These are phyloP conservation scores for Herpetomonas samuelpessoai DNA, from an alignment of 208 protist genomes.

Conservation along the genomic window DNA sequence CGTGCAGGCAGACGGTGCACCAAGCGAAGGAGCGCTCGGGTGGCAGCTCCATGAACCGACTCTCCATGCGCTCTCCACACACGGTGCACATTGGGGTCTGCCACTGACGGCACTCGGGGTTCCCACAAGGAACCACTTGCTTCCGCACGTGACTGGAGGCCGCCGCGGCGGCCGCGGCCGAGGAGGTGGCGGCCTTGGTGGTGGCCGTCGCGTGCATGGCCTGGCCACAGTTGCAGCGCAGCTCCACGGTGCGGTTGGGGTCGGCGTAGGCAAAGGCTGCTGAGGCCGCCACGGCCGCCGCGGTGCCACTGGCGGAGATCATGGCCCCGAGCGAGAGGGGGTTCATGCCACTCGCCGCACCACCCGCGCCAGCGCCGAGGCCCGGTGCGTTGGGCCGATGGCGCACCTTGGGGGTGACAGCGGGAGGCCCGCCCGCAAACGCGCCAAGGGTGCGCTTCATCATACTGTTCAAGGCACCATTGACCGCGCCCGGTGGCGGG, in stretches of 20 bases:
- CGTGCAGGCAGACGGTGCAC: constrained; percentile 88
- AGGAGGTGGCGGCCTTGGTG: constrained; percentile 16
- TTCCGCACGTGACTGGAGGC: constrained; percentile 9
- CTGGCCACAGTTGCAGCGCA: constrained; percentile 77
- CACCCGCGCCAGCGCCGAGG: background rate
- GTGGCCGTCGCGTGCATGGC: constrained; percentile 48
- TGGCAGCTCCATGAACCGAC: constrained; percentile 31
- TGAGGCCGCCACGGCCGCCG: background rate
- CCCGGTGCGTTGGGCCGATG: background rate
- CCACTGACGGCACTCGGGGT: constrained; percentile 52
- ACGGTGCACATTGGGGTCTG: constrained; percentile 79
- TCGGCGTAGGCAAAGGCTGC: constrained; percentile 1
- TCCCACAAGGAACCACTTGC: constrained; percentile 44
- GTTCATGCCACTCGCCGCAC: background rate
- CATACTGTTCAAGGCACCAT: background rate
- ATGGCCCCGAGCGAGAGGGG: constrained; percentile 1
- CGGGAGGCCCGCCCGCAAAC: background rate
- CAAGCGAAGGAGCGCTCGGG: constrained; percentile 70
- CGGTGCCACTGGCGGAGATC: background rate
- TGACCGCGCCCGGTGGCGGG: background rate
- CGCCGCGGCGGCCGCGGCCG: constrained; percentile 15
- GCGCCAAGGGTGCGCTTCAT: background rate
- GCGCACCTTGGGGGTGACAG: background rate
- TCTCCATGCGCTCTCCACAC: constrained; percentile 70
- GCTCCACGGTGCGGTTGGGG: constrained; percentile 36